Conservation (phyloP, 2,329 filamentous ascomycete genomes). For the Botrytis squamosa region DNA sequence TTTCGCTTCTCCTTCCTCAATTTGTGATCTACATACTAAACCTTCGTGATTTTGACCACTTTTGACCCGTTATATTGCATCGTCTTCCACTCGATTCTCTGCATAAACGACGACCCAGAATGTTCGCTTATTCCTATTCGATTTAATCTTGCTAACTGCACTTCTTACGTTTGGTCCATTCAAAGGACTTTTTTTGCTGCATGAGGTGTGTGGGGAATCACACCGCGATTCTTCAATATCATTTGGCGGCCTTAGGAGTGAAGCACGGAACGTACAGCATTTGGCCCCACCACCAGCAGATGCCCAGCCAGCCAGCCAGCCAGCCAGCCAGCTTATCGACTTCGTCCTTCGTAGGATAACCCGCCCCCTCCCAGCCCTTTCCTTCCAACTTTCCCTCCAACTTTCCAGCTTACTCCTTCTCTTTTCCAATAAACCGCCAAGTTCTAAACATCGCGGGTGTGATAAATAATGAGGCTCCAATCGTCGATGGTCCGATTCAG, state of each 20-base stretch:
- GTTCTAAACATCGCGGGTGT: not conserved
- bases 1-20: not conserved
- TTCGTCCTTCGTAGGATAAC: not conserved
- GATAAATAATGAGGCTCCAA: not conserved
- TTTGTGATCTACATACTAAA: not conserved
- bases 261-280: not conserved
- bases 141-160: not conserved
- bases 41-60: not conserved
- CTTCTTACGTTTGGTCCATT: not conserved
- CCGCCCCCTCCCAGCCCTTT: not conserved
- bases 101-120: not conserved
- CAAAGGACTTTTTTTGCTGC: slow-evolving; percentile 14
- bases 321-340: not conserved
- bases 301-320: not conserved
- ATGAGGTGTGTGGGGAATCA: slow-evolving; percentile 19
- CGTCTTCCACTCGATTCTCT: slow-evolving; percentile 11
- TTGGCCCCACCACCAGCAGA: not conserved
- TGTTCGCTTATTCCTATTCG: not conserved
- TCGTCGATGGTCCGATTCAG: slow-evolving; percentile 1
- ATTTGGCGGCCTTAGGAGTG: slow-evolving; percentile 1
- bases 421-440: not conserved
- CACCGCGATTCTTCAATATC: not conserved
- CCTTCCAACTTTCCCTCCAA: not conserved
- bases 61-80: slow-evolving; percentile 10
- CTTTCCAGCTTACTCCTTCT: not conserved